Conservation (phyloP, 768 basidiomycete species). For the Suillus decipiens region DNA sequence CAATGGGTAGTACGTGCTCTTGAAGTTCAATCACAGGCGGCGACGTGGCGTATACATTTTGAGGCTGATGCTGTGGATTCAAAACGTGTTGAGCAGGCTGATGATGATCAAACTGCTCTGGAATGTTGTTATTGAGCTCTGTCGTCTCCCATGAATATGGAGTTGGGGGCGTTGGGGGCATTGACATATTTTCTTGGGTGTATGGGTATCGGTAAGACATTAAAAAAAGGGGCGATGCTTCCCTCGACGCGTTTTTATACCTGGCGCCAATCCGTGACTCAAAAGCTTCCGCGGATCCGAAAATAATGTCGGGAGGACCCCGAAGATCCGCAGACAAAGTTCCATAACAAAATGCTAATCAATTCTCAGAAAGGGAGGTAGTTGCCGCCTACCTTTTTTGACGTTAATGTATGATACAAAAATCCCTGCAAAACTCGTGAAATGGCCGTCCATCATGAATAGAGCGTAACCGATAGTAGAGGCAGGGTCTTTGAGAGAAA, state of each 20-base stretch:
- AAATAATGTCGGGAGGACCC: slow-evolving; percentile 15
- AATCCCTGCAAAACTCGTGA: too few relatives aligned
- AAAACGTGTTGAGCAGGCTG: slow-evolving; percentile 23
- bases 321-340: slow-evolving; percentile 3
- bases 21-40: slow-evolving; percentile 25
- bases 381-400: neutral
- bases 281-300: slow-evolving; percentile 23
- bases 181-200: slow-evolving; percentile 48
- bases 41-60: slow-evolving; percentile 23
- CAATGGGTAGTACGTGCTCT: slow-evolving; percentile 32
- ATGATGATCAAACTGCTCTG: slow-evolving; percentile 40
- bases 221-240: slow-evolving; percentile 30
- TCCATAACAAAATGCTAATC: neutral
- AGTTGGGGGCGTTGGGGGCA: slow-evolving; percentile 48
- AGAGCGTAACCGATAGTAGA: too few relatives aligned
- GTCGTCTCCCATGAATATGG: slow-evolving; percentile 45
- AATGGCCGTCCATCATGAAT: too few relatives aligned
- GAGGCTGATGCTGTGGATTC: slow-evolving; percentile 31
- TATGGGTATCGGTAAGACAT: slow-evolving; percentile 55
- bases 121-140: slow-evolving; percentile 33
- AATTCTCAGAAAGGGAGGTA: neutral
- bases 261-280: slow-evolving; percentile 25
- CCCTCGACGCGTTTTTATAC: slow-evolving; percentile 34
- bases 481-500: neutral
- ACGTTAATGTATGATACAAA: too few relatives aligned